These are phyloP conservation scores for Helenozyma rhizophorensis DNA, from an alignment of 805 yeast genomes.

Conservation along the genomic window DNA sequence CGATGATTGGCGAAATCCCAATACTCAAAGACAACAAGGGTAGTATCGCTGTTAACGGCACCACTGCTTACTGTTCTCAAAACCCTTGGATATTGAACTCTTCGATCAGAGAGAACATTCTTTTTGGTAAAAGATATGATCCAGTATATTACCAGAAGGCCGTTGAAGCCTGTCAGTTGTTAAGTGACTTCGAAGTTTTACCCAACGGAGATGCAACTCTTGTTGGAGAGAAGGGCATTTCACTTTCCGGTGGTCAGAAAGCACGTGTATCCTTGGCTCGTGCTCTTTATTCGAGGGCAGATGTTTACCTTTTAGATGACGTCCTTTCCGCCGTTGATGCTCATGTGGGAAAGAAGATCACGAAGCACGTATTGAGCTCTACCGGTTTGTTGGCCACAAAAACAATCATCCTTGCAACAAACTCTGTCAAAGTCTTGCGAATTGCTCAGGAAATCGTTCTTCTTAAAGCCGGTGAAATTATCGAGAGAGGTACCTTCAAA, in stretches of 20 bases:
- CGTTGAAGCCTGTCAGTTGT: constrained; percentile 46
- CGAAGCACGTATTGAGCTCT: constrained; percentile 42
- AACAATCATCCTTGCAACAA: constrained; percentile 56
- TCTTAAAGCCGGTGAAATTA: constrained; percentile 48
- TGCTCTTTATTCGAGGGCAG: constrained; percentile 61
- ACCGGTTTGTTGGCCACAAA: constrained; percentile 50
- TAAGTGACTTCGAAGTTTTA: constrained; percentile 43
- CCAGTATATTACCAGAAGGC: constrained; percentile 38
- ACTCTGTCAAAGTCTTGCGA: constrained; percentile 50
- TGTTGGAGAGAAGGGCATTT: constrained; percentile 60
- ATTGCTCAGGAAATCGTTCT: constrained; percentile 60
- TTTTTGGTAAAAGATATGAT: constrained; percentile 47
- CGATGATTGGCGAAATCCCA: constrained; percentile 50
- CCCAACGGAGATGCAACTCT: constrained; percentile 52
- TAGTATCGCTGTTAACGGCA: constrained; percentile 28
- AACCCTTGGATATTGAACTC: constrained; percentile 52
- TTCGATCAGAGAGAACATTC: constrained; percentile 46
- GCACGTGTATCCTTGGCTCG: constrained; percentile 64
- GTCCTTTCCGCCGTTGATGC: constrained; percentile 70
- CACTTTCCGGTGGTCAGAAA: constrained; percentile 60
- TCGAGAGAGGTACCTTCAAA: constrained; percentile 52
- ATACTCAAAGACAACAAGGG: constrained; percentile 5
- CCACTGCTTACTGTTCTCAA: constrained; percentile 60
- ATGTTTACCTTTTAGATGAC: constrained; percentile 60
- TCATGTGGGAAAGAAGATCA: constrained; percentile 57